Evolutionary conservation across 2,329 filamentous ascomycete genomes (phyloP), one percentile per base, ranked within the genome.

Genomic region (Anisogramma anomala): DNA sequence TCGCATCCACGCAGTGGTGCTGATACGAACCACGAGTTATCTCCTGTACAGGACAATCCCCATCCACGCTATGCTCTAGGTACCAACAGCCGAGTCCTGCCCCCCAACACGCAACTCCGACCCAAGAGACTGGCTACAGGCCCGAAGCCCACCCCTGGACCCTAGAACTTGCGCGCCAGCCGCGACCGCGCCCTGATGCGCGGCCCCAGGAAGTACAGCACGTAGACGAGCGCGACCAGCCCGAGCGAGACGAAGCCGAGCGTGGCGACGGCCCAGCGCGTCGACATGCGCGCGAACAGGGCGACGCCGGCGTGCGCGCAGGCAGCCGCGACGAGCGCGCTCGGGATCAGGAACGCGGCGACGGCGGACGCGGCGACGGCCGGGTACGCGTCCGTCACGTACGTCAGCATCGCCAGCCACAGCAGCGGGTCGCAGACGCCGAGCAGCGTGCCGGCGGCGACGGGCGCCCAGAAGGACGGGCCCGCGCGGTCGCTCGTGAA

Each of bases 401-500:
- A 66, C 39, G 61, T 65, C 33, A 66, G 48, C 62, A 64, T 65
- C 36, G 53, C 50, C n/a, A 65, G 52, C 60, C 60, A 66, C 4
- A 65, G 53, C n/a, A 66, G 46, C 7, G 63, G 61, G 45, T 65
- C 61, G 20, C 58, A 61, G 46, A 65, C 60, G 6, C 61, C 62
- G 14, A 66, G 52, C 6, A 65, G 48, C 8, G 47, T 59, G 25
- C 62, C 62, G 6, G 62, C 61, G 3, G 63, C 49, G 30, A 66
- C 53, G 8, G 62, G 62, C 2, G 58, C 62, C 63, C 62, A 65
- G 48, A 57, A 65, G 6, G 22, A 43, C 52, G 60, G 2, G 30
- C 54, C n/a, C n/a, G n/a, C 57, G 36, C 61, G 61, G 44, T 63
- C 56, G 33, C 54, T 58, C 5, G 62, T 66, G 47, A 64, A 65